phyloP scores from a whole-genome alignment of 345 rosid genomes.

The Passiflora organensis region DNA sequence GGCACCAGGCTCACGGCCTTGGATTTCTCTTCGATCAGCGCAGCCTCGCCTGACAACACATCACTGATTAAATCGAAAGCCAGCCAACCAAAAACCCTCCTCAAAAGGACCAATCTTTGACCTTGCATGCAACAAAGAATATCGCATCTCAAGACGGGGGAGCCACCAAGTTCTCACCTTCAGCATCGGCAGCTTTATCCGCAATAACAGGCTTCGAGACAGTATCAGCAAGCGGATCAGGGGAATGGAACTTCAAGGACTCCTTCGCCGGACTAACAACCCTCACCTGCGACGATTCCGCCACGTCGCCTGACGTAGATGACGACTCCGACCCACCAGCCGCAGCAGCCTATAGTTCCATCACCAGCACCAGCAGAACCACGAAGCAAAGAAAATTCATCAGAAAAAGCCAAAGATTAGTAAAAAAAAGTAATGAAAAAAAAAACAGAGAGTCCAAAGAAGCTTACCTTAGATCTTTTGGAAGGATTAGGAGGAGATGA shows the following conservation, averaged over 20 bases:
- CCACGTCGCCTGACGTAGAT: conserved; percentile 42
- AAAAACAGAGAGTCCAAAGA: too few species aligned
- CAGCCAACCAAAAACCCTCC: conserved; percentile 7
- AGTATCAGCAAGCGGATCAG: conserved; percentile 54
- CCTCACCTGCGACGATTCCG: conserved; percentile 26
- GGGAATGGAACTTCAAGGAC: conserved; percentile 55
- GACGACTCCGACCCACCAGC: conserved; percentile 44
- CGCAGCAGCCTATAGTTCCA: conserved; percentile 28
- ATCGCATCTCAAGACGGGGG: conserved; percentile 45
- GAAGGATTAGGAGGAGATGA: conserved; percentile 45
- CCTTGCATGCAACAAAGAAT: conserved; percentile 29
- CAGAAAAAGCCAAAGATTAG: neutral
- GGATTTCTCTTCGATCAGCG: conserved; percentile 35
- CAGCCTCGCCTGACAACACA: conserved; percentile 34
- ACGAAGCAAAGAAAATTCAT: conserved; percentile 23
- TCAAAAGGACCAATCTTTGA: conserved; percentile 4
- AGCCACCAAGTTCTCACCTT: conserved; percentile 46
- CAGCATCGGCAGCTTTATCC: conserved; percentile 42
- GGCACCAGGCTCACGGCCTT: conserved; percentile 24
- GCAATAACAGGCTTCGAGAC: conserved; percentile 39
- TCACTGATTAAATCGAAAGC: conserved; percentile 8
- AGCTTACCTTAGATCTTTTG: conserved; percentile 83
- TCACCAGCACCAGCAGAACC: neutral
- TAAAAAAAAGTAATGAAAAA: neutral
- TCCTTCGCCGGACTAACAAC: conserved; percentile 40